Evolutionary conservation across 495 filamentous ascomycete genomes (phyloP).

Genomic region (Penicillium dipodomyicola): DNA sequence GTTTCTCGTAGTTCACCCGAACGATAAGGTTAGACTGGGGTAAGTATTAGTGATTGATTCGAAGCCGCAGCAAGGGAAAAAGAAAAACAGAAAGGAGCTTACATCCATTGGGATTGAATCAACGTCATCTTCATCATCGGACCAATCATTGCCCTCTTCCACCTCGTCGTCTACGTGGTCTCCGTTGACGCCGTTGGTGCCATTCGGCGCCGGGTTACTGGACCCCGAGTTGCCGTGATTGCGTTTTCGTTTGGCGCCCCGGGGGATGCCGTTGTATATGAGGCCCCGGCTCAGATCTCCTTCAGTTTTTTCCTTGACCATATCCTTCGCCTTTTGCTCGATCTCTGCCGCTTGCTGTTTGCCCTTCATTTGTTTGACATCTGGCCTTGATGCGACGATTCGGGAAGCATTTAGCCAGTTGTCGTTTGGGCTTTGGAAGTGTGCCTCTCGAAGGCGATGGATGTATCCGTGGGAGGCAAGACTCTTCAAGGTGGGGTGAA

Average conservation of each 20-base stretch:
- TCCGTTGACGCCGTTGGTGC: conserved; percentile 31
- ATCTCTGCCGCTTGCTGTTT: conserved; percentile 60
- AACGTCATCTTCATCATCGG: conserved; percentile 38
- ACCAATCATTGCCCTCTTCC: conserved; percentile 40
- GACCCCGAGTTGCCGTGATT: conserved; percentile 18
- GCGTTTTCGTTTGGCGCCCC: conserved; percentile 37
- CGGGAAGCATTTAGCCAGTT: conserved; percentile 49
- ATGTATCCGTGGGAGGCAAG: conserved; percentile 52
- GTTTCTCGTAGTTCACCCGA: conserved; percentile 82
- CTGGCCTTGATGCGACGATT: conserved; percentile 32
- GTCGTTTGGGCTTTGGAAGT: conserved; percentile 53
- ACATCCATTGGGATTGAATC: conserved; percentile 45
- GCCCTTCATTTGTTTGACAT: conserved; percentile 48
- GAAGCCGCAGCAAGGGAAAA: neutral
- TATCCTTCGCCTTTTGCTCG: conserved; percentile 30
- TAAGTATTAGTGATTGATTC: neutral
- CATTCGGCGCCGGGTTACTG: conserved; percentile 19
- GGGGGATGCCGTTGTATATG: conserved; percentile 40
- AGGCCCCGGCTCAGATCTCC: conserved; percentile 35
- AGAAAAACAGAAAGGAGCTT: conserved; percentile 10
- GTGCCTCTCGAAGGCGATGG: conserved; percentile 43
- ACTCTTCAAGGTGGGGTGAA: conserved; percentile 45
- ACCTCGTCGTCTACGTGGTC: conserved; percentile 26
- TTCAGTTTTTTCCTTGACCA: conserved; percentile 35
- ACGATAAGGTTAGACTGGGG: conserved; percentile 60